Evolutionary conservation across 75 land plant genomes (phyloP).

Genomic region (Pinus albicaulis): DNA sequence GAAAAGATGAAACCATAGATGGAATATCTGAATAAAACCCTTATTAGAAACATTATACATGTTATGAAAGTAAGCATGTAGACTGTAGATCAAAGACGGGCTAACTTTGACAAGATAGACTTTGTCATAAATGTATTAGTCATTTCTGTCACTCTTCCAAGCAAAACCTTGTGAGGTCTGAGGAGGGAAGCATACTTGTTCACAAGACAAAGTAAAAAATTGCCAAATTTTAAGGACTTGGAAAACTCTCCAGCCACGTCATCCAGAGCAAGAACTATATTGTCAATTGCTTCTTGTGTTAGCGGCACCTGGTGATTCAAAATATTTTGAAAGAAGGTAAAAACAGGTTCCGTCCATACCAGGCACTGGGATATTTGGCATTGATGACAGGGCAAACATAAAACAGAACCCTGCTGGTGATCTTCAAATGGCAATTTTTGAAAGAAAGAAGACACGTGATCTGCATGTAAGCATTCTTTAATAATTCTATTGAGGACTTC

Average conservation of each 20-base stretch:
- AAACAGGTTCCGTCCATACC: slow-evolving; percentile 67
- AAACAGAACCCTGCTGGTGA: slow-evolving; percentile 8
- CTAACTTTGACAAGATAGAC: slow-evolving; percentile 55
- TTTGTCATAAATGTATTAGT: slow-evolving; percentile 71
- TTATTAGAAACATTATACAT: background rate
- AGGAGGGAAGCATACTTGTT: slow-evolving; percentile 38
- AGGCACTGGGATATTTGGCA: slow-evolving; percentile 18
- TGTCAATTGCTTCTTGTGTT: slow-evolving; percentile 48
- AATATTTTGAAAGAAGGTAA: slow-evolving; percentile 50
- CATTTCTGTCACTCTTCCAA: slow-evolving; percentile 33
- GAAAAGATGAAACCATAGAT: background rate
- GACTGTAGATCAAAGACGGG: background rate
- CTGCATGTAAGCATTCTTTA: slow-evolving; percentile 56
- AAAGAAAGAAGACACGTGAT: slow-evolving; percentile 53
- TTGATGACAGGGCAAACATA: slow-evolving; percentile 43
- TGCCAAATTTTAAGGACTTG: slow-evolving; percentile 72
- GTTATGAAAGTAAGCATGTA: background rate
- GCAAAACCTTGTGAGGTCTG: slow-evolving; percentile 30
- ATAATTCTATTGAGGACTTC: slow-evolving; percentile 53
- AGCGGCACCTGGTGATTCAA: slow-evolving; percentile 42
- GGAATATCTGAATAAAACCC: background rate
- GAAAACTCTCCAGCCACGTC: slow-evolving; percentile 33
- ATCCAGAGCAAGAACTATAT: slow-evolving; percentile 22
- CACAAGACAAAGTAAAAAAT: slow-evolving; percentile 57
- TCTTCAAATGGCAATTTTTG: slow-evolving; percentile 38